Base-by-base conservation (phyloP, 163 green algal genomes). In the Scenedesmus sp. region DNA sequence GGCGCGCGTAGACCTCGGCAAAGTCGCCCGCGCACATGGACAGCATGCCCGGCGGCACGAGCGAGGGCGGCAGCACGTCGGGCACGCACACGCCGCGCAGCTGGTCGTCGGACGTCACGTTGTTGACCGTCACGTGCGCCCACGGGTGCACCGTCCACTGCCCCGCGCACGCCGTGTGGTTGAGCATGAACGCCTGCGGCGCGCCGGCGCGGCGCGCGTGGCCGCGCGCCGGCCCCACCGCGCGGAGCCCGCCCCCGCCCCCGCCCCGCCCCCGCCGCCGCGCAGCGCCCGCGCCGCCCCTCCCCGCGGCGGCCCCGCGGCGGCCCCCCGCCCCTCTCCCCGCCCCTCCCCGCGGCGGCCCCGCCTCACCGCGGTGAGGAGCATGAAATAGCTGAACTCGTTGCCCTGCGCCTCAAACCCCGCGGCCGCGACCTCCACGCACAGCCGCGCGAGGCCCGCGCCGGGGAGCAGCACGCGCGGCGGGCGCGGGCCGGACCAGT, bases 301-400 rank as follows among this genome's bases (percentile, higher is more conserved):
- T n/a, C n/a, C n/a, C n/a, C n/a, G n/a, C n/a, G n/a, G n/a, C n/a
- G n/a, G n/a, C n/a, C n/a, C n/a, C n/a, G n/a, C n/a, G n/a, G n/a
- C n/a, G n/a, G n/a, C n/a, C n/a, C n/a, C n/a, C n/a, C n/a, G n/a
- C n/a, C n/a, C n/a, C n/a, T n/a, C n/a, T n/a, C n/a, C n/a, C n/a
- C n/a, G n/a, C n/a, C n/a, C n/a, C n/a, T n/a, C n/a, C n/a, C n/a
- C n/a, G n/a, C n/a, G n/a, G n/a, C n/a, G n/a, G n/a, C n/a, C n/a
- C n/a, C n/a, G n/a, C n/a, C n/a, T n/a, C n/a, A n/a, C n/a, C 5
- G 89, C 92, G 29, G 90, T 76, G 9, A 99, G 85, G 57, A 99
- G 91, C 93, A 98, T 99, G 91, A 91, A 98, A 86, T 98, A 99
- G 53, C 75, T 92, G 89, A 98, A 97, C 87, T 99, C 95, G 74